Base-by-base conservation (phyloP, 1,284 basidiomycete genomes). In the Malassezia arunalokei region DNA sequence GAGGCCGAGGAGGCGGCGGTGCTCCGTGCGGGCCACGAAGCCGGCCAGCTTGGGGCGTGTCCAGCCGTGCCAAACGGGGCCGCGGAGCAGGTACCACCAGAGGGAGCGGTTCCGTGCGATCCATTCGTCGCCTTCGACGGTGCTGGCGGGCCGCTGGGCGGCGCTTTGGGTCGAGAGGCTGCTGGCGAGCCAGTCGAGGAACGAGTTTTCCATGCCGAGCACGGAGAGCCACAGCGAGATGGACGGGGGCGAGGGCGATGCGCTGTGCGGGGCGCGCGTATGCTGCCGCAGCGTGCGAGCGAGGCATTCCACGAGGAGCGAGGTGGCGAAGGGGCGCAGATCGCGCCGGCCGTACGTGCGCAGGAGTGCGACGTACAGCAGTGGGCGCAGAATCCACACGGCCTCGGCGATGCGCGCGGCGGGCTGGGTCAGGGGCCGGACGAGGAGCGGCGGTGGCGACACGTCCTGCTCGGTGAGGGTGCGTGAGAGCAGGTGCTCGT, bases 61-160 rank as follows among this genome's bases (percentile, higher is more conserved):
- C 76, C 82, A 91, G 3, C 79, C 78, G 58, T 85, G 77, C 91
- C 91, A 96, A 50, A 91, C 81, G 5, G 86, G 83, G 27, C 89
- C 90, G 33, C 87, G 82, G 58, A 95, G 76, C 45, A 94, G 78
- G 73, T 91, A 91, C 82, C 83, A 86, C 30, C 85, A 75, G 54
- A 95, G 79, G 58, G 85, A 82, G 43, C 83, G 79, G 71, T 90
- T 87, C 59, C 88, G 77, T 47, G 81, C 79, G 14, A 85, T 81
- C 67, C 92, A 87, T 73, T 94, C 89, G 9, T 74, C 60, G 42
- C 60, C 57, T 51, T 76, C 76, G 14, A 76, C 65, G 29, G 70
- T 57, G 29, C 68, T 73, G 49, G 66, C 59, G 40, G 70, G 66
- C 35, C 60, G 48, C 8, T 55, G 57, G 14, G 49, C 48, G 44